These are phyloP conservation scores for Harringtonia aguacate DNA, from an alignment of 2,329 filamentous ascomycete species.

Conservation along the genomic window DNA sequence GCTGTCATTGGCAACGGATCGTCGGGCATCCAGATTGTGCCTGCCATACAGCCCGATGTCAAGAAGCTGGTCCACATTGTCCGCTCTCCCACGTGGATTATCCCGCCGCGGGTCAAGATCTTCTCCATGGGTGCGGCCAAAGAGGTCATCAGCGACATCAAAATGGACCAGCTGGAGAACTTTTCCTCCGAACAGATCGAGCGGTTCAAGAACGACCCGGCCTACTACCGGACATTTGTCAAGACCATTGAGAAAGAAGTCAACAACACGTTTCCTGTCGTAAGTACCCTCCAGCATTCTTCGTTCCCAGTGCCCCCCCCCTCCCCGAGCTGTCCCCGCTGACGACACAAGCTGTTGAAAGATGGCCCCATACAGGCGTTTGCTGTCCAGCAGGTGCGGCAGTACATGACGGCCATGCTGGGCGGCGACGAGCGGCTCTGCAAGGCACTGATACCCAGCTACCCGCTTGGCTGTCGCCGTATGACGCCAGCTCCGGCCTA, in stretches of 20 bases:
- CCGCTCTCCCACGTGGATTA: slow-evolving; percentile 31
- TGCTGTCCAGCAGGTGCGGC: slow-evolving; percentile 26
- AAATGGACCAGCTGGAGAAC: slow-evolving; percentile 31
- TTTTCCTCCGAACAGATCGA: slow-evolving; percentile 32
- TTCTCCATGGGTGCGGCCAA: slow-evolving; percentile 27
- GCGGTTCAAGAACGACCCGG: slow-evolving; percentile 33
- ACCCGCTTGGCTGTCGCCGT: slow-evolving; percentile 34
- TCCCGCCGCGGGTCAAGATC: slow-evolving; percentile 21
- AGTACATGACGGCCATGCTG: slow-evolving; percentile 37
- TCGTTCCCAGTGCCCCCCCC: neutral
- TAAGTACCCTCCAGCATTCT: slow-evolving; percentile 14
- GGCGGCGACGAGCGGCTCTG: slow-evolving; percentile 38
- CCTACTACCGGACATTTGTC: slow-evolving; percentile 34
- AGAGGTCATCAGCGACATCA: slow-evolving; percentile 25
- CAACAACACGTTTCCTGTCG: slow-evolving; percentile 30
- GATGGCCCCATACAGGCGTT: slow-evolving; percentile 29
- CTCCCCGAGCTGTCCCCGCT: slow-evolving; percentile 1
- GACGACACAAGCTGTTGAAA: slow-evolving; percentile 22
- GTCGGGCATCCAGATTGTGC: slow-evolving; percentile 42
- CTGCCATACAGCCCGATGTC: slow-evolving; percentile 32
- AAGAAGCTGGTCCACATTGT: slow-evolving; percentile 27
- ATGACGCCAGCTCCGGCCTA: slow-evolving; percentile 41
- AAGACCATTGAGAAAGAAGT: slow-evolving; percentile 34
- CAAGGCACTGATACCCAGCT: slow-evolving; percentile 38
- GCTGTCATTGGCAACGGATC: slow-evolving; percentile 47